These are phyloP conservation scores for Yamadazyma pseudoaaseri DNA, from an alignment of 1,139 yeast genomes.

Conservation along the genomic window DNA sequence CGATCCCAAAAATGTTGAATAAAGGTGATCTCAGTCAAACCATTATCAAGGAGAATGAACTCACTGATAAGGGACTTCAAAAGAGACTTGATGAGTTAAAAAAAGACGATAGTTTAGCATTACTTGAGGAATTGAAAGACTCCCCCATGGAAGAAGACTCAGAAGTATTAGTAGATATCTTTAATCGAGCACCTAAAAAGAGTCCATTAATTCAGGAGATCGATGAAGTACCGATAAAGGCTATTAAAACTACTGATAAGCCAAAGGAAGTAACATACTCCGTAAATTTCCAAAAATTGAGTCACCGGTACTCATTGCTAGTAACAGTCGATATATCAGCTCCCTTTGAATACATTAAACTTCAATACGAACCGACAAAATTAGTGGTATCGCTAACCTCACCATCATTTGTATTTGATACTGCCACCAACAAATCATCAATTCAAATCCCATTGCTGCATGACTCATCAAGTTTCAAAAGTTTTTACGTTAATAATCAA, in stretches of 20 bases:
- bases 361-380: slow-evolving; percentile 6
- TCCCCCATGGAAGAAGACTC: slow-evolving; percentile 11
- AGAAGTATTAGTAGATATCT: slow-evolving; percentile 12
- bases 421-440: neutral
- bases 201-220: slow-evolving; percentile 44
- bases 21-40: slow-evolving; percentile 54
- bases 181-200: slow-evolving; percentile 5
- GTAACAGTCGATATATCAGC: slow-evolving; percentile 11
- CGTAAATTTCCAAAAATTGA: slow-evolving; percentile 12
- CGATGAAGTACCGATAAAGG: slow-evolving; percentile 4
- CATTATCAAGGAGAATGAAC: slow-evolving; percentile 30
- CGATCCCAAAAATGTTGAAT: slow-evolving; percentile 59
- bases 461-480: slow-evolving; percentile 3
- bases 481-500: slow-evolving; percentile 7
- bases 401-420: slow-evolving; percentile 5
- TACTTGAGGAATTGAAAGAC: slow-evolving; percentile 37
- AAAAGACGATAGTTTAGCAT: slow-evolving; percentile 39
- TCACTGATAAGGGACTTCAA: slow-evolving; percentile 30
- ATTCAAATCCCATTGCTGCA: slow-evolving; percentile 9
- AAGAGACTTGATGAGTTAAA: slow-evolving; percentile 31
- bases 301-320: slow-evolving; percentile 3
- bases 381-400: slow-evolving; percentile 7
- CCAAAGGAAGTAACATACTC: slow-evolving; percentile 5
- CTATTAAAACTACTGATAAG: neutral
- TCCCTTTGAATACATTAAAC: slow-evolving; percentile 8